A percentile compares a stretch with the other conserved stretches of the same genome.
These are phyloP conservation scores for Herpetomonas muscarum DNA, from an alignment of 208 protist genomes.

Conservation along the genomic window DNA sequence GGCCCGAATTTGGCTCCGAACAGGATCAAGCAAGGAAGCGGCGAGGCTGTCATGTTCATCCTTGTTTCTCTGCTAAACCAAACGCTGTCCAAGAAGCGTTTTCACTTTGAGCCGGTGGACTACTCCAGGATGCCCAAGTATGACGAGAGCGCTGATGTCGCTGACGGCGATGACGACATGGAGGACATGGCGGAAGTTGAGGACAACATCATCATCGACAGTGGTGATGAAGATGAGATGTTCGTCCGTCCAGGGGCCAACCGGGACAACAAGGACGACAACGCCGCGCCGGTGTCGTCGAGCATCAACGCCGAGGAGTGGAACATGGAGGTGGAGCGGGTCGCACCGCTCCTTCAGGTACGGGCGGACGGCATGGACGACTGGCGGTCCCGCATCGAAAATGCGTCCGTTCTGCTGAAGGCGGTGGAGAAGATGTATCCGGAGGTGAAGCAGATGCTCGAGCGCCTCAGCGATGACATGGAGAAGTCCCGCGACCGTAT, in stretches of 20 bases:
- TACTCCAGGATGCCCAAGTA: constrained; percentile 76
- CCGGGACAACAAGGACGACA: constrained; percentile 35
- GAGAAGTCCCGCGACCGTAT: constrained; percentile 84
- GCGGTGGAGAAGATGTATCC: constrained; percentile 90
- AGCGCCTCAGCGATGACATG: constrained; percentile 76
- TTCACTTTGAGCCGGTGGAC: constrained; percentile 62
- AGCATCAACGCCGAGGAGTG: constrained; percentile 81
- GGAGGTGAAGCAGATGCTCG: constrained; percentile 82
- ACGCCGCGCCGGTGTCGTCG: constrained; percentile 39
- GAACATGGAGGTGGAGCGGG: constrained; percentile 86
- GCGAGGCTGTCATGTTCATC: constrained; percentile 73
- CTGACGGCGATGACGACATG: constrained; percentile 66
- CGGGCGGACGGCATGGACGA: constrained; percentile 54
- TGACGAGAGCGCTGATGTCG: constrained; percentile 72
- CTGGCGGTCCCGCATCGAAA: constrained; percentile 84
- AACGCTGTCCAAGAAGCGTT: constrained; percentile 53
- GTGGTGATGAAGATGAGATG: constrained; percentile 82
- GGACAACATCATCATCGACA: constrained; percentile 85
- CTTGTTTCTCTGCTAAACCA: constrained; percentile 70
- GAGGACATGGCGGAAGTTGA: constrained; percentile 57
- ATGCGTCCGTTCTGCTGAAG: constrained; percentile 71
- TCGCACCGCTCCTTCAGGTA: constrained; percentile 79
- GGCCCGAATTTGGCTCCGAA: constrained; percentile 76
- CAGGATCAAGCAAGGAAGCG: constrained; percentile 79
- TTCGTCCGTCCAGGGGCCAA: constrained; percentile 51